Conservation (phyloP, 495 filamentous ascomycete genomes). For the Trichoderma erinaceum region DNA sequence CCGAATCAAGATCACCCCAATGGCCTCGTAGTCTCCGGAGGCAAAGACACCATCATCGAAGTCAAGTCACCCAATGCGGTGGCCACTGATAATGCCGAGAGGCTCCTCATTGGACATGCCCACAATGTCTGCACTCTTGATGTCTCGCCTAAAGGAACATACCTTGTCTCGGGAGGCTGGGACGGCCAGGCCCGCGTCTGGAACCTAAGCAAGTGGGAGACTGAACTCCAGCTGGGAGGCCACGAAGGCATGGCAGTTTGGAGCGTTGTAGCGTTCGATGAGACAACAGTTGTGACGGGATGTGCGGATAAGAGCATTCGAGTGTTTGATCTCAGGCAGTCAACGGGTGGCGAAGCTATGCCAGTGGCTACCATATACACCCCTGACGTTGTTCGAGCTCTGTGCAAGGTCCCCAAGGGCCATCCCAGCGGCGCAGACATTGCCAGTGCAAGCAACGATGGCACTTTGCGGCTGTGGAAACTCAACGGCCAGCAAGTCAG, state of each 20-base stretch:
- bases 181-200: conserved; percentile 79
- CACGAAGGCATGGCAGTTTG: conserved; percentile 75
- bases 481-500: conserved; percentile 64
- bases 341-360: conserved; percentile 69
- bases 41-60: conserved; percentile 88
- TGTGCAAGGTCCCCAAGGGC: conserved; percentile 66
- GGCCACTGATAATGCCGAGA: conserved; percentile 69
- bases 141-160: conserved; percentile 58
- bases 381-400: conserved; percentile 76
- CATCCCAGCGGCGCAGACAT: conserved; percentile 79
- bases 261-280: conserved; percentile 80
- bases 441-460: conserved; percentile 84
- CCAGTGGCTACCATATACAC: conserved; percentile 69
- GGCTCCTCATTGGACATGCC: conserved; percentile 76
- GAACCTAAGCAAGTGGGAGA: conserved; percentile 70
- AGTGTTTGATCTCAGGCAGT: conserved; percentile 62
- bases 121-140: conserved; percentile 86
- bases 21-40: conserved; percentile 79
- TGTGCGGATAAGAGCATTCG: conserved; percentile 87
- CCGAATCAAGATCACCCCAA: conserved; percentile 66
- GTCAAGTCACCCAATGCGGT: conserved; percentile 60
- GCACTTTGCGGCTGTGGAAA: conserved; percentile 77
- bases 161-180: conserved; percentile 92
- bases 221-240: conserved; percentile 60
- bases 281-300: conserved; percentile 77